phyloP scores from a whole-genome alignment of 345 rosid species.

The Noccaea bulbosa region DNA sequence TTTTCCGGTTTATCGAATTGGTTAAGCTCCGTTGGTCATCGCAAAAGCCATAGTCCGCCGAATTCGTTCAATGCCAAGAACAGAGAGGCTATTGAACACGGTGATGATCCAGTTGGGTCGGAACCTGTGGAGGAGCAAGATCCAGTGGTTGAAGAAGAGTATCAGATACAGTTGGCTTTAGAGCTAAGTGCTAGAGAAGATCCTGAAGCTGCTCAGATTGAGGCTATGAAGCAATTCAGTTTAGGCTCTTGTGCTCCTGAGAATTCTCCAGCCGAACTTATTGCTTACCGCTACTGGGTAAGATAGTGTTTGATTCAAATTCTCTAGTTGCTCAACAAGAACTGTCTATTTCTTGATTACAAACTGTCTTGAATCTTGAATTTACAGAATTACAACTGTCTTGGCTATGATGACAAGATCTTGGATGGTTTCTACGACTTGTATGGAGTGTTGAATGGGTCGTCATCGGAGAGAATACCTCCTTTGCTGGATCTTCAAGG shows the following conservation, averaged over 20 bases:
- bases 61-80: slow-evolving; percentile 54
- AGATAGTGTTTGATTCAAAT: not conserved
- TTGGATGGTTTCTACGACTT: slow-evolving; percentile 93
- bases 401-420: slow-evolving; percentile 94
- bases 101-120: slow-evolving; percentile 50
- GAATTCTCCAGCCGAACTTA: slow-evolving; percentile 88
- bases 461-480: slow-evolving; percentile 74
- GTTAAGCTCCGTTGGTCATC: slow-evolving; percentile 75
- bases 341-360: too few relatives aligned
- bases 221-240: slow-evolving; percentile 93
- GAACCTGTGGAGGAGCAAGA: slow-evolving; percentile 21
- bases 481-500: slow-evolving; percentile 92
- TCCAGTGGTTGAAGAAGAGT: slow-evolving; percentile 82
- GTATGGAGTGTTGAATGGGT: slow-evolving; percentile 66
- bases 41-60: slow-evolving; percentile 67
- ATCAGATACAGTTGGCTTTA: slow-evolving; percentile 88
- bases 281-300: slow-evolving; percentile 95
- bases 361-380: not conserved
- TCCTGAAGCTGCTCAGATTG: slow-evolving; percentile 96
- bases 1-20: slow-evolving; percentile 78
- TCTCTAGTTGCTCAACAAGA: too few relatives aligned
- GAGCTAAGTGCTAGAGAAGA: slow-evolving; percentile 96
- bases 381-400: slow-evolving; percentile 90
- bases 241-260: slow-evolving; percentile 79
- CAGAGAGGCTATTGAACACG: slow-evolving; percentile 45